Evolutionary conservation across 2,329 filamentous ascomycete species (phyloP), one percentile per base, ranked within the genome.

Genomic region (Colletotrichum sp.): DNA sequence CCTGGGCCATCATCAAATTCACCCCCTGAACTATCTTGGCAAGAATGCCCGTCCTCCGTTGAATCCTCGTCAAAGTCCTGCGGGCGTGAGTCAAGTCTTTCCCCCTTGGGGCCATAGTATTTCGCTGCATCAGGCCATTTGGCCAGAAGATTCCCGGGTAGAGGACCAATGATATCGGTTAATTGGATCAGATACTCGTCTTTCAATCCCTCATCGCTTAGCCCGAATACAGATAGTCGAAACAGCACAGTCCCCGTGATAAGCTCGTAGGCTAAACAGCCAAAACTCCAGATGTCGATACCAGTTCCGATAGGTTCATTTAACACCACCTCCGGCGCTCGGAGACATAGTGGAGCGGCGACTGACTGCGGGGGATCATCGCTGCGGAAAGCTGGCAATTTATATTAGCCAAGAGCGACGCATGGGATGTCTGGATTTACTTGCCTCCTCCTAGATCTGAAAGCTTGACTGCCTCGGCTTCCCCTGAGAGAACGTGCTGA

Each of bases 241-340:
- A 78, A 78, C 3, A 80, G 74, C n/a, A 39, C 21, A 14, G n/a
- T 52, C 34, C 76, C 79, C 4, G 74, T 76, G 30, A 79, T 16
- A 34, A 79, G 57, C 71, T 77, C 77, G 48, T 77, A 80, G 28
- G 73, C 39, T 21, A 80, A 60, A 63, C 78, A 80, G 21, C 78
- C 79, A 24, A 79, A 78, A 7, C 72, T 77, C 78, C 79, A 79
- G n/a, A 77, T 78, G 39, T 80, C 78, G 18, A 79, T 65, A 9
- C 69, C 63, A 12, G 9, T 39, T 28, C 64, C 65, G n/a, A 68
- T 16, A 14, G 71, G 7, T n/a, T 73, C 24, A 12, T 63, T n/a
- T 0, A 73, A 39, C 0, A 69, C 4, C 12, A 24, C 21, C n/a
- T 73, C 71, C 13, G 65, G 71, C 2, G 71, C 57, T 28, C 71